Evolutionary conservation across 1,284 basidiomycete genomes (phyloP).

Genomic region (Ustilago cynodontis): DNA sequence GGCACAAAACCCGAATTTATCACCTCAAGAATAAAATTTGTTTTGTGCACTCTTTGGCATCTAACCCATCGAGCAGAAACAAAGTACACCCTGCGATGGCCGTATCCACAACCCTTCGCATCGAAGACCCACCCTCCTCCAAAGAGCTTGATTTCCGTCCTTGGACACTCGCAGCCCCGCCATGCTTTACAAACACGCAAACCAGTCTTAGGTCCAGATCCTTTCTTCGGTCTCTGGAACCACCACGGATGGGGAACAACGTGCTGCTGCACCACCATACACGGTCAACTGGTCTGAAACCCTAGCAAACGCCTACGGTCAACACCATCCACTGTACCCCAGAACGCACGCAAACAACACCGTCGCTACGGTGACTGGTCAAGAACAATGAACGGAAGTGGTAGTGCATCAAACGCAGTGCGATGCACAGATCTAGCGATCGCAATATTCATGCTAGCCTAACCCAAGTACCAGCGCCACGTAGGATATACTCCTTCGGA

Average conservation of each 20-base stretch:
- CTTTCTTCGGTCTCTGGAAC: constrained; percentile 1
- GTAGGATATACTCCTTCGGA: constrained; percentile 4
- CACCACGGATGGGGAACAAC: no score
- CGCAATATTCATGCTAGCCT: no score
- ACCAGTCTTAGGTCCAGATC: neutral
- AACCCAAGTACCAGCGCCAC: constrained; percentile 4
- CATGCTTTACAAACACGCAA: neutral
- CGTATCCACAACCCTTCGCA: no score
- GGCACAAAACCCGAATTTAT: no score
- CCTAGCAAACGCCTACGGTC: neutral
- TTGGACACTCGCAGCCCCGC: neutral
- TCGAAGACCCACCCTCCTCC: neutral
- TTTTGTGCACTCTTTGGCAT: neutral
- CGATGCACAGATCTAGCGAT: neutral
- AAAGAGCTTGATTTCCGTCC: neutral
- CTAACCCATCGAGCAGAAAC: neutral
- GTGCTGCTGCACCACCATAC: no score
- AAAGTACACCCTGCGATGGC: neutral
- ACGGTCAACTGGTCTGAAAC: neutral
- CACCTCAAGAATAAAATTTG: no score
- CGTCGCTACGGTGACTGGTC: neutral
- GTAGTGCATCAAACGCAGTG: neutral
- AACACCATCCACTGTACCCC: neutral
- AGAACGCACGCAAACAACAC: neutral
- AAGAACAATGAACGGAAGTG: neutral